A percentile compares a stretch with the other conserved stretches of the same genome.
Evolutionary conservation across 345 rosid species (phyloP).

Genomic region (Gossypium longicalyx): DNA sequence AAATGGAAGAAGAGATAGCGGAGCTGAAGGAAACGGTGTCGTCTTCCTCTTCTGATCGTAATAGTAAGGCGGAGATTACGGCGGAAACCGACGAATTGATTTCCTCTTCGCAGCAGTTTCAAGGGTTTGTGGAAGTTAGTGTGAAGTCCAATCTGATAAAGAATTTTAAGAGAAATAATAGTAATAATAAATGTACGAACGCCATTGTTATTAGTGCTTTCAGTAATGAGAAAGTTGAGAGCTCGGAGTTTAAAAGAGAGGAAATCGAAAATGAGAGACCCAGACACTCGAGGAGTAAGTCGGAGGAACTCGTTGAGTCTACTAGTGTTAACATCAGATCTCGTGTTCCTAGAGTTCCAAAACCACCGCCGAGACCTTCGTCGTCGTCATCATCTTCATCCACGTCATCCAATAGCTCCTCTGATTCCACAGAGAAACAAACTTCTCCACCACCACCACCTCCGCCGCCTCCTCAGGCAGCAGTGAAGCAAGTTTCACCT

Average conservation of each 20-base stretch:
- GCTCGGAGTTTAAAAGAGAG: slow-evolving; percentile 35
- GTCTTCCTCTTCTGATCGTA: slow-evolving; percentile 14
- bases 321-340: slow-evolving; percentile 54
- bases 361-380: slow-evolving; percentile 81
- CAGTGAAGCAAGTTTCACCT: not conserved
- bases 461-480: slow-evolving; percentile 24
- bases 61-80: slow-evolving; percentile 5
- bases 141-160: slow-evolving; percentile 48
- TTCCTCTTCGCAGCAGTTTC: slow-evolving; percentile 75
- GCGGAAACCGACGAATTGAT: slow-evolving; percentile 41
- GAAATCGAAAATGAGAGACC: slow-evolving; percentile 45
- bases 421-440: slow-evolving; percentile 27
- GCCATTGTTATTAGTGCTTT: not conserved
- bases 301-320: slow-evolving; percentile 65
- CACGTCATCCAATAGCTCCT: slow-evolving; percentile 13
- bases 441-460: slow-evolving; percentile 33
- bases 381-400: slow-evolving; percentile 13
- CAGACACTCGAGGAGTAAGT: slow-evolving; percentile 50
- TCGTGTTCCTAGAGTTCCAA: slow-evolving; percentile 79
- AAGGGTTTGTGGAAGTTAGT: slow-evolving; percentile 53
- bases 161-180: slow-evolving; percentile 41
- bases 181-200: slow-evolving; percentile 4
- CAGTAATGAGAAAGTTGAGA: slow-evolving; percentile 29
- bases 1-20: slow-evolving; percentile 30
- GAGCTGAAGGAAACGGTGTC: slow-evolving; percentile 39